phyloP scores from a whole-genome alignment of 2,329 filamentous ascomycete species.

The Colletotrichum sp. region DNA sequence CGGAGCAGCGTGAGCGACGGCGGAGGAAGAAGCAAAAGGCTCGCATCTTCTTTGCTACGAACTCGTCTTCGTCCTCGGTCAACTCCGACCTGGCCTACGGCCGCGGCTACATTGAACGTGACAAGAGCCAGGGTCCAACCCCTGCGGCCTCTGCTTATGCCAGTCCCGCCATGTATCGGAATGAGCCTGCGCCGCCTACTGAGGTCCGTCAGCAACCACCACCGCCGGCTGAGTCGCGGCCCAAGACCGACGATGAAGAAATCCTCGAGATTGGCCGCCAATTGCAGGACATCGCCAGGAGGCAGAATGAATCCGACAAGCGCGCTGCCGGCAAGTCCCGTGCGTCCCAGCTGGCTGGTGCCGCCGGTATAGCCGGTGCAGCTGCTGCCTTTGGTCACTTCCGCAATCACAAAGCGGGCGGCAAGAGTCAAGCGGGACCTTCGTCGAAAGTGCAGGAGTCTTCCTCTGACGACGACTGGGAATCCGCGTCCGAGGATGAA shows the following conservation, averaged over 20 bases:
- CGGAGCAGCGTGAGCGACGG: conserved; percentile 53
- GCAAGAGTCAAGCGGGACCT: conserved; percentile 40
- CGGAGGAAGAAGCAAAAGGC: conserved; percentile 49
- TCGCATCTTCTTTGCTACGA: conserved; percentile 63
- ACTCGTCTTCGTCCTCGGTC: conserved; percentile 71
- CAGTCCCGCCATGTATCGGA: conserved; percentile 2
- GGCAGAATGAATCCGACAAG: conserved; percentile 56
- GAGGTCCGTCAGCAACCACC: conserved; percentile 25
- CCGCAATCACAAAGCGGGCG: conserved; percentile 41
- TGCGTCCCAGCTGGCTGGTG: conserved; percentile 40
- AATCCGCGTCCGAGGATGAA: conserved; percentile 59
- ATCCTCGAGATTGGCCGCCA: conserved; percentile 61
- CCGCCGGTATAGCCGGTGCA: conserved; percentile 30
- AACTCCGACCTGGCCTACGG: conserved; percentile 75
- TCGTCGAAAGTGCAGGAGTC: conserved; percentile 45
- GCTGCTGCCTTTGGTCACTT: conserved; percentile 47
- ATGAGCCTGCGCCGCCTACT: conserved; percentile 11
- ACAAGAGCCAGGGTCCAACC: conserved; percentile 36
- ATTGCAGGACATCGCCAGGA: conserved; percentile 57
- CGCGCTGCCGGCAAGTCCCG: conserved; percentile 44
- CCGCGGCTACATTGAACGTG: conserved; percentile 57
- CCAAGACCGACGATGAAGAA: conserved; percentile 58
- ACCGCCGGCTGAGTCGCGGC: conserved; percentile 24
- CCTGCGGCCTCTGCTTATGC: conserved; percentile 24
- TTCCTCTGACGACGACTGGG: conserved; percentile 55